Evolutionary conservation across 495 filamentous ascomycete species (phyloP), one percentile per base, ranked within the genome.

Genomic region (Polyplosphaeria fusca): DNA sequence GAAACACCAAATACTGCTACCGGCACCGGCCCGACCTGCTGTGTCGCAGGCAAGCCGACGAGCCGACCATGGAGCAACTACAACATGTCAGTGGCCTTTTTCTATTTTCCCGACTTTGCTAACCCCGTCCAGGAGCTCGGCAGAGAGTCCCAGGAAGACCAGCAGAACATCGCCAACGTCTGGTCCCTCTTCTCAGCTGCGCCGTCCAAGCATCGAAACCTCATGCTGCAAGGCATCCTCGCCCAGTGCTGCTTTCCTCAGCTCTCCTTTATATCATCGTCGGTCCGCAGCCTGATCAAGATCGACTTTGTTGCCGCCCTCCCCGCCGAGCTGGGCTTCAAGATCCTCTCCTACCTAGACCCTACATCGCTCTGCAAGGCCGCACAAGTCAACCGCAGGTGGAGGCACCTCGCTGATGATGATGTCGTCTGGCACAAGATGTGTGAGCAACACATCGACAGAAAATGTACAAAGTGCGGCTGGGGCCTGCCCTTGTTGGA

Each of bases 371-470:
- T 99, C 7, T 97, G 94, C 76, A 95, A 95, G 69, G 93, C 92
- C 5, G 89, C 94, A 2, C 94, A 96, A 71, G 94, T 99, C 32
- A 96, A 89, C 68, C 83, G 82, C 51, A 79, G 83, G 52, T 99
- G 93, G 93, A 81, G 87, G 52, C 78, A 78, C 47, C 70, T 99
- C 23, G 93, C 93, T 1, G 94, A 96, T 68, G 91, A 95, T 67
- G 92, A 99, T 72, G 86, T 96, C 22, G 93, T 99, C 1, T 99
- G 93, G 93, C 92, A 96, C 62, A 86, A 85, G 51, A 97, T 99
- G 92, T 99, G 93, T 67, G 91, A 96, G 74, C 93, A 99, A 66
- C 93, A 99, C 65, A 97, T 95, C 49, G 89, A 93, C 63, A 79
- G 91, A 45, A 97, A 96, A 69, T 99, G 93, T 73, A 91, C 84